phyloP scores from a whole-genome alignment of 2,329 filamentous ascomycete species.

The Sclerotinia subarctica region DNA sequence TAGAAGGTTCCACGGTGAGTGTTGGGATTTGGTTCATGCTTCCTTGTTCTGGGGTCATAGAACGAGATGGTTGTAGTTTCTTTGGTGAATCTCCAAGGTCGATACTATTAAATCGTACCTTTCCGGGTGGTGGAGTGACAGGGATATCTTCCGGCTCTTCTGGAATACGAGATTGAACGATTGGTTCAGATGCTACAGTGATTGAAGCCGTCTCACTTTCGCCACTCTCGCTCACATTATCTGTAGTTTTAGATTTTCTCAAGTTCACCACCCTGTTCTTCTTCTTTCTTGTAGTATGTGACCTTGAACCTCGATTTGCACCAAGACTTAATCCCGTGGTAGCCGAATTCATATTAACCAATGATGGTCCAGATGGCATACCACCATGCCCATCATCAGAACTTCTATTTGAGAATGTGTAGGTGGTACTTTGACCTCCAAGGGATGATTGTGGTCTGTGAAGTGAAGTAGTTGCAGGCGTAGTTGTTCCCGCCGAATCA shows the following conservation, averaged over 20 bases:
- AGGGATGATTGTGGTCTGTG: conserved; percentile 62
- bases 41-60: conserved; percentile 26
- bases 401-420: conserved; percentile 68
- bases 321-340: conserved; percentile 62
- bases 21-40: conserved; percentile 9
- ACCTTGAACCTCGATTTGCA: conserved; percentile 50
- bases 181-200: conserved; percentile 59
- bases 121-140: conserved; percentile 47
- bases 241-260: conserved; percentile 54
- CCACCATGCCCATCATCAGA: conserved; percentile 55
- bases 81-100: conserved; percentile 41
- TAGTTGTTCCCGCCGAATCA: conserved; percentile 34
- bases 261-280: conserved; percentile 83
- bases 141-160: conserved; percentile 59
- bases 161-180: conserved; percentile 54
- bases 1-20: conserved; percentile 21
- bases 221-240: conserved; percentile 40
- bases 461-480: conserved; percentile 47
- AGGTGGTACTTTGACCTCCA: conserved; percentile 56
- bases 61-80: conserved; percentile 23
- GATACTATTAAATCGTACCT: conserved; percentile 39
- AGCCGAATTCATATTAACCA: conserved; percentile 60
- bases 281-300: conserved; percentile 67
- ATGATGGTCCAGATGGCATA: conserved; percentile 64
- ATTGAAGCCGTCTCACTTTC: conserved; percentile 50